Conservation (phyloP, 495 filamentous ascomycete species). For the Talaromyces liani region DNA sequence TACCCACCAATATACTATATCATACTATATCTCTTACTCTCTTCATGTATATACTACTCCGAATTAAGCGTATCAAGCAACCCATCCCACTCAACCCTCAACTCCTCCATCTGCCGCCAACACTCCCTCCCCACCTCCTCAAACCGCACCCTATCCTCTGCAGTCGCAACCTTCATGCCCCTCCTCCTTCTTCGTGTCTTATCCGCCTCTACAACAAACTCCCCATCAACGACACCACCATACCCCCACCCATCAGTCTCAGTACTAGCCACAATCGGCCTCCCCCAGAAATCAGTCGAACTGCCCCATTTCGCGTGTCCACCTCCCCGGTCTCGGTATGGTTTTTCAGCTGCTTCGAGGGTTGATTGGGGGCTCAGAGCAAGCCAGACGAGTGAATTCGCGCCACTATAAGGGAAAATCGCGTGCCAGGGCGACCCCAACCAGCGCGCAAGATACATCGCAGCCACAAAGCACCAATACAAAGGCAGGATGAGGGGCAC, state of each 20-base stretch:
- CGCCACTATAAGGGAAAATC: slow-evolving; percentile 66
- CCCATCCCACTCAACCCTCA: slow-evolving; percentile 72
- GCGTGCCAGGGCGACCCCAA: slow-evolving; percentile 85
- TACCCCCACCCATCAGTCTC: slow-evolving; percentile 83
- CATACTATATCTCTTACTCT: background rate
- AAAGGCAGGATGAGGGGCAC: slow-evolving; percentile 61
- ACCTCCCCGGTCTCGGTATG: slow-evolving; percentile 32
- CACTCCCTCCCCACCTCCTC: slow-evolving; percentile 63
- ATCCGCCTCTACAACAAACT: slow-evolving; percentile 35
- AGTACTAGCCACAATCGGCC: slow-evolving; percentile 53
- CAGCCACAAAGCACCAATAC: slow-evolving; percentile 51
- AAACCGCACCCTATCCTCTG: slow-evolving; percentile 61
- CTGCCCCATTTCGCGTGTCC: slow-evolving; percentile 79
- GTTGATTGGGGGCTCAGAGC: slow-evolving; percentile 59
- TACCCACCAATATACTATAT: background rate
- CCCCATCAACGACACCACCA: slow-evolving; percentile 57
- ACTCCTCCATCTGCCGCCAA: slow-evolving; percentile 80
- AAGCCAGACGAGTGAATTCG: slow-evolving; percentile 68
- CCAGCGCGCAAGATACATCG: slow-evolving; percentile 67
- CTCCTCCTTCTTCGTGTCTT: slow-evolving; percentile 45
- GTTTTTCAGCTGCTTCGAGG: slow-evolving; percentile 54
- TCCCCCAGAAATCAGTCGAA: slow-evolving; percentile 49
- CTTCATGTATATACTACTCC: background rate
- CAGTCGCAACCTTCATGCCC: slow-evolving; percentile 49
- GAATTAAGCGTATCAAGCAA: slow-evolving; percentile 34